Percentiles rank a stretch among this genome's conserved stretches.
These are phyloP conservation scores for Mycena capillaripes DNA, from an alignment of 768 basidiomycete genomes.

Conservation along the genomic window DNA sequence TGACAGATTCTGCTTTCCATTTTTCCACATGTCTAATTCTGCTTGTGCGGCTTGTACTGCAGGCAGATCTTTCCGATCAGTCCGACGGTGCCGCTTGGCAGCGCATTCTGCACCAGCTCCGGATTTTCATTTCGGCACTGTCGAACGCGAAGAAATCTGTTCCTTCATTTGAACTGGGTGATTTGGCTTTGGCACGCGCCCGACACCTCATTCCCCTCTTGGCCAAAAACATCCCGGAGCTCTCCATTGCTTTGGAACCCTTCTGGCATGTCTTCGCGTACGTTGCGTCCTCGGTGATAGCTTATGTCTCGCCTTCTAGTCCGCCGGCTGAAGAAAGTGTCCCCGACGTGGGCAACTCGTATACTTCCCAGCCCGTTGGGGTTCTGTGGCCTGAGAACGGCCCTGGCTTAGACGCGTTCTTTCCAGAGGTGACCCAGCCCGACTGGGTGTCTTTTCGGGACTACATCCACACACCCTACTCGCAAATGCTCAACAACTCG, in stretches of 20 bases:
- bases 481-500: slow-evolving; percentile 24
- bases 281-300: slow-evolving; percentile 5
- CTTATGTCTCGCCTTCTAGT: background rate
- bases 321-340: slow-evolving; percentile 15
- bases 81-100: slow-evolving; percentile 34
- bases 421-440: slow-evolving; percentile 37
- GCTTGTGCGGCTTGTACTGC: slow-evolving; percentile 35
- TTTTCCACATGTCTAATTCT: slow-evolving; percentile 38
- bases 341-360: slow-evolving; percentile 10
- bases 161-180: slow-evolving; percentile 35
- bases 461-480: slow-evolving; percentile 35
- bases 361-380: slow-evolving; percentile 12
- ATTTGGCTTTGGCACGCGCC: slow-evolving; percentile 34
- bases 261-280: slow-evolving; percentile 23
- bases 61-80: slow-evolving; percentile 33
- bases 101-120: slow-evolving; percentile 33
- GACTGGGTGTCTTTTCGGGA: slow-evolving; percentile 38
- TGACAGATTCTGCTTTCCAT: slow-evolving; percentile 36
- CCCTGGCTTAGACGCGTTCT: slow-evolving; percentile 32
- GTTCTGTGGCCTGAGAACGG: slow-evolving; percentile 36
- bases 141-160: slow-evolving; percentile 31
- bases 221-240: slow-evolving; percentile 34
- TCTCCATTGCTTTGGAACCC: slow-evolving; percentile 35
- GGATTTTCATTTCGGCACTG: slow-evolving; percentile 33
- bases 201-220: slow-evolving; percentile 35